Conservation (phyloP, 2,329 filamentous ascomycete genomes). For the Exophiala xenobiotica region DNA sequence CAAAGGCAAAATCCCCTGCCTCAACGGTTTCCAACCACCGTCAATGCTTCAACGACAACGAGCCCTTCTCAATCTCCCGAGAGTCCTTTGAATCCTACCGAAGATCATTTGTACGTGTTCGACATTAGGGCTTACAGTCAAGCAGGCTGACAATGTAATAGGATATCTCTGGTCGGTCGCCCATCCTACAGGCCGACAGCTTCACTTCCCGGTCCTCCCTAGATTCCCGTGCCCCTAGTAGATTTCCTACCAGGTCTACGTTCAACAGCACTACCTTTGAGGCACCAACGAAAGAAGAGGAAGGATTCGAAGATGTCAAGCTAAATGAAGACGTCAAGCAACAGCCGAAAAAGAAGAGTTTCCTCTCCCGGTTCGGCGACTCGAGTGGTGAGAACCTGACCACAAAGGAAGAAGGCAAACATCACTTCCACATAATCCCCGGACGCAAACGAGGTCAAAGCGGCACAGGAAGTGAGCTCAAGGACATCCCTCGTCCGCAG, state of each 20-base stretch:
- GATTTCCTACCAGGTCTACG: slow-evolving; percentile 60
- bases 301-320: slow-evolving; percentile 82
- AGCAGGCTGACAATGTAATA: slow-evolving; percentile 39
- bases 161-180: slow-evolving; percentile 89
- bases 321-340: slow-evolving; percentile 70
- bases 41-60: slow-evolving; percentile 73
- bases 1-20: slow-evolving; percentile 44
- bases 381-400: slow-evolving; percentile 39
- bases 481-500: slow-evolving; percentile 55
- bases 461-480: slow-evolving; percentile 69
- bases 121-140: neutral
- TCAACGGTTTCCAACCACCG: slow-evolving; percentile 57
- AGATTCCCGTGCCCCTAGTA: slow-evolving; percentile 68
- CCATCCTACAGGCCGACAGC: slow-evolving; percentile 61
- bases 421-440: slow-evolving; percentile 62
- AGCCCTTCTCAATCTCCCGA: slow-evolving; percentile 90
- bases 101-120: slow-evolving; percentile 77
- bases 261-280: slow-evolving; percentile 59
- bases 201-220: slow-evolving; percentile 71
- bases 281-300: slow-evolving; percentile 54
- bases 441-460: slow-evolving; percentile 71
- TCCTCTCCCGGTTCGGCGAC: slow-evolving; percentile 80
- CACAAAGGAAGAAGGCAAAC: slow-evolving; percentile 41
- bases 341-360: slow-evolving; percentile 70
- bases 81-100: slow-evolving; percentile 98